Evolutionary conservation across 2,329 filamentous ascomycete species (phyloP).

Genomic region (Exophiala viscosa): DNA sequence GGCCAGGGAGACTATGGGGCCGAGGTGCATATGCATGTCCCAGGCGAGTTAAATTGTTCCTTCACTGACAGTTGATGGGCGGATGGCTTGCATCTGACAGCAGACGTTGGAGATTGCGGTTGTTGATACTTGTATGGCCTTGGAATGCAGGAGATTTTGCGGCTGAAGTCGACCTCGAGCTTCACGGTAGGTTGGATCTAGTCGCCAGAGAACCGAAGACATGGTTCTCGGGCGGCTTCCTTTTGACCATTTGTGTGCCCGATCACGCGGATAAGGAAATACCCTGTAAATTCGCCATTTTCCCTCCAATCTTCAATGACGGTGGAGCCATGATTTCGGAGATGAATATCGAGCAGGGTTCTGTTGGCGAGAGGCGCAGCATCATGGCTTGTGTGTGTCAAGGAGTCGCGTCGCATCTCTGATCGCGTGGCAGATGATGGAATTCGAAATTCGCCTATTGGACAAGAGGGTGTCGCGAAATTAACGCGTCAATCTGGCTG

Average conservation of each 20-base stretch:
- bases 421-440: constrained; percentile 19
- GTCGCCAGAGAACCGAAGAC: neutral
- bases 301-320: neutral
- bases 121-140: constrained; percentile 8
- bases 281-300: neutral
- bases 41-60: constrained; percentile 27
- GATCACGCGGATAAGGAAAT: constrained; percentile 15
- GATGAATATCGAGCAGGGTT: constrained; percentile 4
- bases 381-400: constrained; percentile 15
- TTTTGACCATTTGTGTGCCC: neutral
- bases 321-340: constrained; percentile 4
- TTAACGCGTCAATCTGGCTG: constrained; percentile 25
- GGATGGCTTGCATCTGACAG: constrained; percentile 16
- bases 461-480: constrained; percentile 20
- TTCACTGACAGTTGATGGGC: constrained; percentile 12
- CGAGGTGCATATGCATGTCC: constrained; percentile 27
- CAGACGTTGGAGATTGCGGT: constrained; percentile 11
- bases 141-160: constrained; percentile 4
- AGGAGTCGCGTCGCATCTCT: constrained; percentile 18
- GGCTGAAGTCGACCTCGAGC: neutral
- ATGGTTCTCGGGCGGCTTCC: neutral
- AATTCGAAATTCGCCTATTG: constrained; percentile 21
- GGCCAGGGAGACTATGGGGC: constrained; percentile 12
- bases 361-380: constrained; percentile 1
- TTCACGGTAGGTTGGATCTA: neutral